A percentile compares a stretch with the other conserved stretches of the same genome.
phyloP scores from a whole-genome alignment of 2,329 filamentous ascomycete species.

The Orbilia oligospora region DNA sequence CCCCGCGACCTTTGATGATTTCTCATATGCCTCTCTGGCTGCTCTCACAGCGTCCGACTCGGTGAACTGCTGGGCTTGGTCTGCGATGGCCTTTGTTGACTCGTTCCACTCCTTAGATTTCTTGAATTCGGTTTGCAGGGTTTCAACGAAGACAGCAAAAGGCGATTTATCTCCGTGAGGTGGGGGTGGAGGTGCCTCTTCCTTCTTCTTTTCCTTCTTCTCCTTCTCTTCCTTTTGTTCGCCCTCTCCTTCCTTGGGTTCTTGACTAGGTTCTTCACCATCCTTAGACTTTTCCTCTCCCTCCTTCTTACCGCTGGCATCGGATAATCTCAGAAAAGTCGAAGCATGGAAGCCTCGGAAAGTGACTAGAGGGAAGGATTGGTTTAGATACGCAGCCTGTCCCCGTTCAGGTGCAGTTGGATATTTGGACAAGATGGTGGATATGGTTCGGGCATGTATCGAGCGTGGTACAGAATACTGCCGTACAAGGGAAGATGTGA shows the following conservation, averaged over 20 bases:
- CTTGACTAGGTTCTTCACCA: constrained; percentile 67
- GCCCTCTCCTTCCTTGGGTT: constrained; percentile 69
- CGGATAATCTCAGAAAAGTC: constrained; percentile 60
- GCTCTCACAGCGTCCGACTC: constrained; percentile 92
- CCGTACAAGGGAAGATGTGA: constrained; percentile 29
- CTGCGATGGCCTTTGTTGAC: constrained; percentile 92
- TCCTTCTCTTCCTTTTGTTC: constrained; percentile 67
- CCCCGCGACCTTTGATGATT: constrained; percentile 76
- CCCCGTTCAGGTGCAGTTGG: constrained; percentile 21
- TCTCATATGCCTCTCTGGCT: constrained; percentile 87
- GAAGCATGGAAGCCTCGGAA: constrained; percentile 59
- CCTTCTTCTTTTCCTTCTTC: constrained; percentile 69
- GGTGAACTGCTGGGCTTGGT: constrained; percentile 88
- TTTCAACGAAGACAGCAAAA: constrained; percentile 98
- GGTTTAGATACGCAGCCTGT: constrained; percentile 40
- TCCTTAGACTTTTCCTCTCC: constrained; percentile 57
- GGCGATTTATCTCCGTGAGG: constrained; percentile 98
- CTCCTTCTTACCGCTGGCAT: constrained; percentile 50
- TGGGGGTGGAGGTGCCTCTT: constrained; percentile 84
- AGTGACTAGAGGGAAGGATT: constrained; percentile 48
- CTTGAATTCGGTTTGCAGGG: constrained; percentile 93
- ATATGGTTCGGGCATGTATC: constrained; percentile 58
- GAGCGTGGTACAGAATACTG: constrained; percentile 44
- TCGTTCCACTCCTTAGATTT: constrained; percentile 99
- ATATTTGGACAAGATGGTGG: constrained; percentile 44